These are phyloP conservation scores for Backusella tuberculispora DNA, from an alignment of 192 early-diverging fungal genomes.

Conservation along the genomic window DNA sequence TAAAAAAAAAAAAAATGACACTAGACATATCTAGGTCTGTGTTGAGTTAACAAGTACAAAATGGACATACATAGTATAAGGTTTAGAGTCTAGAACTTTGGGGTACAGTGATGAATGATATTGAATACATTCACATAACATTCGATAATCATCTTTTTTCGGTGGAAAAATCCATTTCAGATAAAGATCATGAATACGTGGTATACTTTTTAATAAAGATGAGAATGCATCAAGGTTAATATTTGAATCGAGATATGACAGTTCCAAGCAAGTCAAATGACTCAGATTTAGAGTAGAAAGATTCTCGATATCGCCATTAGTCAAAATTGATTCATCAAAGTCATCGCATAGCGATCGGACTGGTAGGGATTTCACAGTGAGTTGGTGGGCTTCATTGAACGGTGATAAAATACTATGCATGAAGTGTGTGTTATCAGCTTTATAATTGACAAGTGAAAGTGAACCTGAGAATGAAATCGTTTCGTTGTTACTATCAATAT, in stretches of 20 bases:
- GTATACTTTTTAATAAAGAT: background rate
- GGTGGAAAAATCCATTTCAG: constrained; percentile 23
- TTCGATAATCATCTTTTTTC: constrained; percentile 8
- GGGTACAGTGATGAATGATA: background rate
- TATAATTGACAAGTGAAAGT: background rate
- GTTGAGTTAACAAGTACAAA: background rate
- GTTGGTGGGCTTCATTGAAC: constrained; percentile 2
- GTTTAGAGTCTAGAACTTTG: background rate
- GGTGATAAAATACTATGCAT: background rate
- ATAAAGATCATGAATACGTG: background rate
- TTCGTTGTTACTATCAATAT: background rate
- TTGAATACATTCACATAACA: background rate
- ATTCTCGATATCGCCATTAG: background rate
- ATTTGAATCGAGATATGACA: background rate
- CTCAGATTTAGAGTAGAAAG: background rate
- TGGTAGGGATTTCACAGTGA: background rate
- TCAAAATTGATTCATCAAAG: constrained; percentile 21
- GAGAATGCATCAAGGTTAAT: background rate
- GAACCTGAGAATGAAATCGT: background rate
- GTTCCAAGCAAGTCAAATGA: background rate
- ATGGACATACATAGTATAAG: background rate
- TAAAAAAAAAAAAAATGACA: too few relatives aligned
- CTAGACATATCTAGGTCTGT: too few relatives aligned
- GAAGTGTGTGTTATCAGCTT: background rate
- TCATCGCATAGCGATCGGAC: constrained; percentile 16